Evolutionary conservation across 345 rosid species (phyloP), one percentile per base, ranked within the genome.

Genomic region (Conringia planisiliqua): DNA sequence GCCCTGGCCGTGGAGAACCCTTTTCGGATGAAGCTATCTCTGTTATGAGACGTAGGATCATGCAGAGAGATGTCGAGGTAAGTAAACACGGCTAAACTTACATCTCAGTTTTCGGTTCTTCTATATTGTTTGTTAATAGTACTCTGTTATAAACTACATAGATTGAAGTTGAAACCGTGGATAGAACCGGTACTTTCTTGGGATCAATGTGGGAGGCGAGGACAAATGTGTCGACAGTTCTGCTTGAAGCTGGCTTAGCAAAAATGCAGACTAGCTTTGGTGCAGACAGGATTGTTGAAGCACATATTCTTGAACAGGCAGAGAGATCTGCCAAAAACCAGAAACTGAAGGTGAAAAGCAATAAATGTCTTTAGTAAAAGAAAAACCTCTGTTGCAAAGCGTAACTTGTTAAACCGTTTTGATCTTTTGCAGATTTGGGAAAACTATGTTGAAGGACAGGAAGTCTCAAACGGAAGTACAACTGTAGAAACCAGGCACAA

Each of bases 41-140:
- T 71, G 58, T 96, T 4, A 90, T 96, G 97, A 92, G 98, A 73
- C 84, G 95, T 42, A 89, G 84, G 84, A 90, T 95, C 75, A 85
- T 95, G 93, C 98, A 95, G 86, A 87, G 98, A 80, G 97, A 95
- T 44, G 98, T 92, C 50, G 99, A 92, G 97, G 99, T 90, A 71
- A 77, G 99, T 88, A 59, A 77, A 38, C 68, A 26, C 3, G 6
- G 3, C 14, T 50, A 40, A 6, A 6, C 3, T 3, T 55, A 55
- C 38, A 46, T 68, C 32, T 68, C 50, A 46, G 18, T 73, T 36
- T 62, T 29, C 42, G 44, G 0, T 73, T 58, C 14, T 66, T 22
- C 40, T 48, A n/a, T n/a, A 16, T 59, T 42, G n/a, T 16, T 47
- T 29, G 0, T 22, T 50, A 42, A 46, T 76, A 24, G 13, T 11